Evolutionary conservation across 2,329 filamentous ascomycete genomes (phyloP).

Genomic region (Acrocalymma vagum): DNA sequence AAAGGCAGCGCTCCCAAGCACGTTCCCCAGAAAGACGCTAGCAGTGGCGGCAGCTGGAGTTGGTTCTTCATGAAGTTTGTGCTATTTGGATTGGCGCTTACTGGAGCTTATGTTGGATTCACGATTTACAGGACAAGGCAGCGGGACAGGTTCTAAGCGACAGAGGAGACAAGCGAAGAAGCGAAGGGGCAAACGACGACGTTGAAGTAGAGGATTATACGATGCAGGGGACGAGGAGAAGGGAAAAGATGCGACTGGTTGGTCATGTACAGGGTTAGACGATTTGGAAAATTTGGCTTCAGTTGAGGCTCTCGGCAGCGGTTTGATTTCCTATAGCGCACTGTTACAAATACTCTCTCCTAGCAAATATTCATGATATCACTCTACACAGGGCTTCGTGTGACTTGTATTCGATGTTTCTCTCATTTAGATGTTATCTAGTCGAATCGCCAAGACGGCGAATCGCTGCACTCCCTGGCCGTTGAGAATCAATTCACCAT

Average conservation of each 20-base stretch:
- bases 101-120: constrained; percentile 83
- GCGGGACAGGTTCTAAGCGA: constrained; percentile 54
- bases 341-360: constrained; percentile 13
- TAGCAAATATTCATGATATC: too few relatives aligned
- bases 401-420: too few relatives aligned
- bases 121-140: constrained; percentile 78
- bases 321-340: constrained; percentile 13
- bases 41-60: constrained; percentile 64
- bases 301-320: constrained; percentile 12
- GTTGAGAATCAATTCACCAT: too few relatives aligned
- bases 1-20: too few relatives aligned
- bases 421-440: too few relatives aligned
- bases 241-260: constrained; percentile 12
- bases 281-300: constrained; percentile 14
- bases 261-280: constrained; percentile 30
- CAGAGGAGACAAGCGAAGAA: constrained; percentile 3
- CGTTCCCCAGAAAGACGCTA: constrained; percentile 19
- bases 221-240: constrained; percentile 5
- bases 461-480: too few relatives aligned
- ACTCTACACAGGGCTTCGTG: too few relatives aligned
- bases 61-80: constrained; percentile 86
- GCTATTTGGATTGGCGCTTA: constrained; percentile 74
- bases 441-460: too few relatives aligned
- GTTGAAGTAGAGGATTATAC: background rate
- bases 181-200: background rate